Percentiles rank a stretch among this genome's conserved stretches.
These are phyloP conservation scores for Colletotrichum lentis DNA, from an alignment of 2,329 filamentous ascomycete species.

Conservation along the genomic window DNA sequence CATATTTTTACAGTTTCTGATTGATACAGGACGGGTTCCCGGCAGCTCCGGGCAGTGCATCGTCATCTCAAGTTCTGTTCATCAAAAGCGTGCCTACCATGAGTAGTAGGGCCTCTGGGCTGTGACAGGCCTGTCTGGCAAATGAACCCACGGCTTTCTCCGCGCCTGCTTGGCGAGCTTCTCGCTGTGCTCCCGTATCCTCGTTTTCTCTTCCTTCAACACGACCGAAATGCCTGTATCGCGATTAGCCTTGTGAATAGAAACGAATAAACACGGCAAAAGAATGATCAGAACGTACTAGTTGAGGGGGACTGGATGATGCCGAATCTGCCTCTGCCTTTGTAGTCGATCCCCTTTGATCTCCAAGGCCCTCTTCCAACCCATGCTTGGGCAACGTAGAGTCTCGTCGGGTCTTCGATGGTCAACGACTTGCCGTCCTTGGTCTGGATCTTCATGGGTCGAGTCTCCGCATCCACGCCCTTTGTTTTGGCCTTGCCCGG, in stretches of 20 bases:
- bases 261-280: not conserved
- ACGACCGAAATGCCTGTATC: conserved; percentile 76
- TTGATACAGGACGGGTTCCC: conserved; percentile 9
- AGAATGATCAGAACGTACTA: conserved; percentile 61
- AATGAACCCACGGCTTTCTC: conserved; percentile 83
- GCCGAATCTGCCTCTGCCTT: conserved; percentile 77
- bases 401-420: conserved; percentile 76
- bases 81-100: conserved; percentile 67
- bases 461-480: conserved; percentile 44
- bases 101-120: conserved; percentile 89
- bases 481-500: conserved; percentile 48
- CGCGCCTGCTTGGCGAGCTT: conserved; percentile 77
- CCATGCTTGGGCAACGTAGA: conserved; percentile 95
- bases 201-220: conserved; percentile 92
- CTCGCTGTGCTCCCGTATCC: conserved; percentile 82
- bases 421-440: conserved; percentile 78
- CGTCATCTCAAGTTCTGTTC: not conserved
- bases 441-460: conserved; percentile 66
- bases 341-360: conserved; percentile 68
- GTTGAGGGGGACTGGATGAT: conserved; percentile 76
- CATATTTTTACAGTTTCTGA: conserved; percentile 35
- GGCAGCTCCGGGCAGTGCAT: not conserved
- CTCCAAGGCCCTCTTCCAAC: conserved; percentile 78
- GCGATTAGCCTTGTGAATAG: not conserved
- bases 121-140: conserved; percentile 85